Base-by-base conservation (phyloP, 345 rosid species). In the Aurinia saxatilis region DNA sequence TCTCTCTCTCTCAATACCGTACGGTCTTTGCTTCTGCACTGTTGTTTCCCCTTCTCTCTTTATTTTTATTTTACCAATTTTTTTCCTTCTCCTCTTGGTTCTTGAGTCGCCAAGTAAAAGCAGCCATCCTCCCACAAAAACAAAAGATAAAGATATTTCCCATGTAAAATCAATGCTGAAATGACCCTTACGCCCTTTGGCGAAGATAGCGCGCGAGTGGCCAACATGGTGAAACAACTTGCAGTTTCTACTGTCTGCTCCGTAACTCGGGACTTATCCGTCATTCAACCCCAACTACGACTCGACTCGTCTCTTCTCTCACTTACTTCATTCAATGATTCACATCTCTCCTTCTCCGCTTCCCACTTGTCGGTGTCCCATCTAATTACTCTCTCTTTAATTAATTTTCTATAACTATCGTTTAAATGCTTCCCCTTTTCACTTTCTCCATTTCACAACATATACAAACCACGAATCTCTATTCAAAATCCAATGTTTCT, bases 1-100 rank as follows among this genome's bases (percentile, higher is more conserved):
- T 73, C 68, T 65, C 36, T 46, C 49, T 69, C 47, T 35, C 68
- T 57, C 67, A 52, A 66, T n/a, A 58, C 74, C 64, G 75, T 79
- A 79, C 79, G 72, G 67, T 68, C 67, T 57, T 23, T 3, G 57
- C 69, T 36, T 62, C 68, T 69, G 42, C 49, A 46, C 18, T 61
- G 21, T 70, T n/a, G n/a, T n/a, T n/a, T n/a, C n/a, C n/a, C n/a
- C n/a, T 63, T 63, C 65, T 31, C 47, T 63, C 50, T 56, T 68
- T 60, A 40, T 53, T 50, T 70, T 62, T 54, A 4, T 1, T 12
- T 14, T 13, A 18, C 10, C 0, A 25, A 21, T 2, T 18, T 8
- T 46, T 54, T 34, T 33, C 0, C 8, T 42, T 41, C 23, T 41
- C 18, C 56, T 60, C 60, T 59, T 58, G 52, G 59, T 34, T 40